Conservation (phyloP, 352 stramenopile species). For the Nannochloropsis limnetica region DNA sequence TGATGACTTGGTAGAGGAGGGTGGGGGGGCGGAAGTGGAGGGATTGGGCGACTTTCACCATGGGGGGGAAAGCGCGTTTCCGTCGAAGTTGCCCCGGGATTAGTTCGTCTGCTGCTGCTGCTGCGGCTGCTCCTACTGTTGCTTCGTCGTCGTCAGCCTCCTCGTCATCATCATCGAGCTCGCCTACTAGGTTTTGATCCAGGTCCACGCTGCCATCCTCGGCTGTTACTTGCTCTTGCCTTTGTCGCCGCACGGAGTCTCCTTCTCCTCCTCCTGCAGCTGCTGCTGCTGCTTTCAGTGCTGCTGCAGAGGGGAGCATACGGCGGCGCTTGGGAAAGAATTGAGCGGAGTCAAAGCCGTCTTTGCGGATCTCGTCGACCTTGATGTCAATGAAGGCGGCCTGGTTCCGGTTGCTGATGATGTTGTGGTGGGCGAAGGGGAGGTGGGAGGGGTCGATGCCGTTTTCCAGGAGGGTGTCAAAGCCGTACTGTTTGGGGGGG, state of each 20-base stretch:
- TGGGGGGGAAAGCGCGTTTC: neutral
- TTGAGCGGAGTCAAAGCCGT: slow-evolving; percentile 1
- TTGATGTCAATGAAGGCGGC: slow-evolving; percentile 43
- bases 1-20: neutral
- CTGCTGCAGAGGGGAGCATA: neutral
- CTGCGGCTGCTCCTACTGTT: neutral
- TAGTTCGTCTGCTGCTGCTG: neutral
- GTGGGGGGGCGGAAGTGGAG: slow-evolving; percentile 20
- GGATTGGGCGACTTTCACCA: neutral
- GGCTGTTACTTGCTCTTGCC: neutral
- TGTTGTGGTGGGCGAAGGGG: slow-evolving; percentile 49
- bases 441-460: slow-evolving; percentile 46
- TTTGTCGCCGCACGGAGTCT: neutral
- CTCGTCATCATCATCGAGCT: neutral
- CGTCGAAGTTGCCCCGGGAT: neutral
- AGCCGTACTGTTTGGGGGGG: slow-evolving; percentile 43
- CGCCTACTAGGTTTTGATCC: neutral
- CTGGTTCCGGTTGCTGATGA: slow-evolving; percentile 42
- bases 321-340: slow-evolving; percentile 31
- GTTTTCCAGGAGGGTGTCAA: slow-evolving; percentile 49
- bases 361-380: neutral
- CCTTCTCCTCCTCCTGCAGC: neutral
- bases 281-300: neutral
- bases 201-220: neutral
- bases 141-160: neutral